These are phyloP conservation scores for Huntiella bhutanensis DNA, from an alignment of 2,329 filamentous ascomycete species.

Conservation along the genomic window DNA sequence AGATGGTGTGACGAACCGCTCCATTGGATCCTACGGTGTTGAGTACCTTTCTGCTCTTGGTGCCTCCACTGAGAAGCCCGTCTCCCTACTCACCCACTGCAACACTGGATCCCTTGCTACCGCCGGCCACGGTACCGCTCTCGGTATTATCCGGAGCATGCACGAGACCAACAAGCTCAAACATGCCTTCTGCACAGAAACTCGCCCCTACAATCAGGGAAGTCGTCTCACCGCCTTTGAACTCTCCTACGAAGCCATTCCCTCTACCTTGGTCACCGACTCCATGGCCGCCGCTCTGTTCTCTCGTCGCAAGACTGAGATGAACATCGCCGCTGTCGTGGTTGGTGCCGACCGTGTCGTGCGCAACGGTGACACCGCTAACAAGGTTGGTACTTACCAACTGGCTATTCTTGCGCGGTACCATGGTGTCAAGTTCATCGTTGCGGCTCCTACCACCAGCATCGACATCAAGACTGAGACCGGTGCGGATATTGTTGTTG, in stretches of 20 bases:
- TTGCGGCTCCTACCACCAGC: slow-evolving; percentile 84
- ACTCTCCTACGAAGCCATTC: slow-evolving; percentile 82
- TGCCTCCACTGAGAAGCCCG: slow-evolving; percentile 24
- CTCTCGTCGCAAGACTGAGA: slow-evolving; percentile 35
- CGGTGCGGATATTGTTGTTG: slow-evolving; percentile 70
- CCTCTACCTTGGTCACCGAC: slow-evolving; percentile 80
- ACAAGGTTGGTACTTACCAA: slow-evolving; percentile 93
- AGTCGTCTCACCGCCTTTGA: slow-evolving; percentile 90
- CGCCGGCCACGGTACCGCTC: slow-evolving; percentile 88
- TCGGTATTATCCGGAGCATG: slow-evolving; percentile 81
- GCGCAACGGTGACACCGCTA: slow-evolving; percentile 91
- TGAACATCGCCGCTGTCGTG: slow-evolving; percentile 67
- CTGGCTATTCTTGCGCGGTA: slow-evolving; percentile 76
- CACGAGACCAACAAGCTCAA: slow-evolving; percentile 45
- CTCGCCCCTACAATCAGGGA: slow-evolving; percentile 92
- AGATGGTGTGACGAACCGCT: slow-evolving; percentile 72
- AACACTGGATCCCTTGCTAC: slow-evolving; percentile 95
- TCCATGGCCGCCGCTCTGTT: slow-evolving; percentile 91
- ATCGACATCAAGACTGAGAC: slow-evolving; percentile 69
- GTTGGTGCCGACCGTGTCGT: slow-evolving; percentile 92
- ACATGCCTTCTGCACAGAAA: slow-evolving; percentile 92
- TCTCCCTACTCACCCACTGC: slow-evolving; percentile 91
- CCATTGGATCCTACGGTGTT: slow-evolving; percentile 68
- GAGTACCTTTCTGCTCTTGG: slow-evolving; percentile 54
- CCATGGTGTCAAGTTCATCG: slow-evolving; percentile 84